phyloP scores from a whole-genome alignment of 306 rosid species.

The Rosa rugosa region DNA sequence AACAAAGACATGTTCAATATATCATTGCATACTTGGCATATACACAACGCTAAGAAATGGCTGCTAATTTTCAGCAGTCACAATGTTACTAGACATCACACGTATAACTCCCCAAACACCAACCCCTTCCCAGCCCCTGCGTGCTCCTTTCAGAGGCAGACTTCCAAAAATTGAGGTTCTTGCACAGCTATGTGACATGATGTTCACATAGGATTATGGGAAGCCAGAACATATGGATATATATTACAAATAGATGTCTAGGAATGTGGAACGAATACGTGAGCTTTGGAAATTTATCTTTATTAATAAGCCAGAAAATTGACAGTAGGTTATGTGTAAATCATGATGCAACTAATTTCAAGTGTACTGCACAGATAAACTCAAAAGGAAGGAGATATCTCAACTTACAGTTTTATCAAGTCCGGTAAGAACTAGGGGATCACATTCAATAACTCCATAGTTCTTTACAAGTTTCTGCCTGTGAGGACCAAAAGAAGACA shows the following conservation, averaged over 20 bases:
- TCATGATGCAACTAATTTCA: slow-evolving; percentile 13
- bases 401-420: slow-evolving; percentile 73
- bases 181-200: background rate
- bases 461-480: slow-evolving; percentile 72
- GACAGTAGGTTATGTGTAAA: background rate
- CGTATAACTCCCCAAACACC: background rate
- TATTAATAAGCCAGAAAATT: background rate
- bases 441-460: slow-evolving; percentile 79
- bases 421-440: slow-evolving; percentile 67
- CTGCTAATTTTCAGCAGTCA: background rate
- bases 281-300: background rate
- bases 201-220: background rate
- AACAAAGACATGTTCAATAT: background rate
- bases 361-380: slow-evolving; percentile 11
- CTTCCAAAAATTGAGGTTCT: background rate
- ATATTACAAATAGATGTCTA: slow-evolving; percentile 8
- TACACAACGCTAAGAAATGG: background rate
- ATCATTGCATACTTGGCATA: background rate
- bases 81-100: slow-evolving; percentile 4
- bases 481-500: slow-evolving; percentile 38
- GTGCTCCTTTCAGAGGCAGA: background rate
- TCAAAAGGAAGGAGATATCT: slow-evolving; percentile 7
- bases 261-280: slow-evolving; percentile 7
- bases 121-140: background rate
- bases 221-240: slow-evolving; percentile 7